Conservation (phyloP, 495 filamentous ascomycete genomes). For the Xylaria grammica region DNA sequence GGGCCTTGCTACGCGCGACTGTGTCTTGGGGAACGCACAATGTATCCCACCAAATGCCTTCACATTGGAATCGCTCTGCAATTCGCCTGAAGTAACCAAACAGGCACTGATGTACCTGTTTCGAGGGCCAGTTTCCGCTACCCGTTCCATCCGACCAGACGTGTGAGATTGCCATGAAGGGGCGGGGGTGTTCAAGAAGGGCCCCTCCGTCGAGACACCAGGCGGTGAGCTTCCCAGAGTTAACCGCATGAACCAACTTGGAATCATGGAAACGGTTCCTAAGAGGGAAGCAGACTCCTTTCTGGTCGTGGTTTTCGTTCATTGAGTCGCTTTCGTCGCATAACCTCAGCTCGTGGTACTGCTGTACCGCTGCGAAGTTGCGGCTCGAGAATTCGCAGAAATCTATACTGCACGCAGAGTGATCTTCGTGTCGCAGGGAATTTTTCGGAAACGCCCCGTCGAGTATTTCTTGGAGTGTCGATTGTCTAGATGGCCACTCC, state of each 20-base stretch:
- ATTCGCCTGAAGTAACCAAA: constrained; percentile 29
- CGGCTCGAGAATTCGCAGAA: constrained; percentile 32
- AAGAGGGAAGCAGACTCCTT: neutral
- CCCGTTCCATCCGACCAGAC: constrained; percentile 42
- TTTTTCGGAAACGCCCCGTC: neutral
- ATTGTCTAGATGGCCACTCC: neutral
- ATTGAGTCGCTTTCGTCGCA: neutral
- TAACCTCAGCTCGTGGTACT: constrained; percentile 27
- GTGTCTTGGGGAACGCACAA: constrained; percentile 32
- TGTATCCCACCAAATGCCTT: constrained; percentile 42
- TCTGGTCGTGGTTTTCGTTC: neutral
- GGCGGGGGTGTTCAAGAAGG: constrained; percentile 14
- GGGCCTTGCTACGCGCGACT: constrained; percentile 16
- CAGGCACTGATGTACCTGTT: constrained; percentile 35
- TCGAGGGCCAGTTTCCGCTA: constrained; percentile 20
- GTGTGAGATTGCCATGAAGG: constrained; percentile 40
- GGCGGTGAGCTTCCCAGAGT: constrained; percentile 20
- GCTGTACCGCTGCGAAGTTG: constrained; percentile 32
- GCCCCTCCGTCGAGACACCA: constrained; percentile 20
- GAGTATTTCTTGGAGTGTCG: neutral
- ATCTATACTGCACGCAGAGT: constrained; percentile 13
- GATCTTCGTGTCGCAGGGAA: neutral
- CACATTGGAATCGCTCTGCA: constrained; percentile 26
- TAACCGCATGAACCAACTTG: constrained; percentile 2
- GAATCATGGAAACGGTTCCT: neutral